Base-by-base conservation (phyloP, 176 grass and related monocot species). In the Carex cristatella region DNA sequence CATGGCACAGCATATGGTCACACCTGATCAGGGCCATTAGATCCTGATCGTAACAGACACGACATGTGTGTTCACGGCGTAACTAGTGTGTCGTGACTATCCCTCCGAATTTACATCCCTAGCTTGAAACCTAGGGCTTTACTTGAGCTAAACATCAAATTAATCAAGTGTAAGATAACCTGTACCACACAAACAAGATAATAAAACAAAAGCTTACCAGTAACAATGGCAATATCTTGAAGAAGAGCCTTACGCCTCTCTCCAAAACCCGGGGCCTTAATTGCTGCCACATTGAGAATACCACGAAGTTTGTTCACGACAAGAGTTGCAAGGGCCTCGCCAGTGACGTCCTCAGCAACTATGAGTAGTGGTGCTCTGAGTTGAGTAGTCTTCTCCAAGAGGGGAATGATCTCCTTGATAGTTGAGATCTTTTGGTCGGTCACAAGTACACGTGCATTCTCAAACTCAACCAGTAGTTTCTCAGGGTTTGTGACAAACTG, bases 371-470 rank as follows among this genome's bases (percentile, higher is more conserved):
- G 94, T 73, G 89, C 89, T 88, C 92, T 92, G 82, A 97, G 23
- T 83, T 97, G 92, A 3, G 92, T 92, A 14, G 92, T 94, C 71
- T 97, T 91, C 69, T 97, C 94, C 84, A 97, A 86, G 37, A 97
- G 72, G 82, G 94, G 94, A 84, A 94, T 64, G 55, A 97, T 94
- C 18, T 97, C 92, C 77, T 94, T 97, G 75, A 97, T 97, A 10
- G 92, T 91, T 18, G 94, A 94, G 54, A 94, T 97, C 86, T 97
- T 97, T 70, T 97, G 94, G 84, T 97, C 94, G 38, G 94, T 97
- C 69, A 97, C 86, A 23, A 97, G 94, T 82, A 97, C 75, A n/a
- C 89, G 81, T 42, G 90, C 90, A 72, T 97, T 91, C 90, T 97
- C 94, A 87, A 97, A 97, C 86, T 97, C 94, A 32, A 97, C 90